Conservation (phyloP, 768 basidiomycete genomes). For the Pleurotus platypus region DNA sequence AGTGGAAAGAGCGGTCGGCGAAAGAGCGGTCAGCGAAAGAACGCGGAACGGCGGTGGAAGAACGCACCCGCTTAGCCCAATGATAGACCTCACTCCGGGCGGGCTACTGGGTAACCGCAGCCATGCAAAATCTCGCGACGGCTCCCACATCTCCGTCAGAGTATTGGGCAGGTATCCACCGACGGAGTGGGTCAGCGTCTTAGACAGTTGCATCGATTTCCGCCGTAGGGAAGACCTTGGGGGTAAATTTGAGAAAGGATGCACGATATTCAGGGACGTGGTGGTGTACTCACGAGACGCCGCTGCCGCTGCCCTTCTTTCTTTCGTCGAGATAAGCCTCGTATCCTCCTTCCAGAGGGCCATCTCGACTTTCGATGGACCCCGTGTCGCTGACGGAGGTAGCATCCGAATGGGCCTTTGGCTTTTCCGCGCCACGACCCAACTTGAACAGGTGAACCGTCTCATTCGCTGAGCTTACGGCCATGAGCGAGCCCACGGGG, state of each 20-base stretch:
- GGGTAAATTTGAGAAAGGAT: not conserved
- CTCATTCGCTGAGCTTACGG: slow-evolving; percentile 85
- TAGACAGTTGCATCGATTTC: slow-evolving; percentile 72
- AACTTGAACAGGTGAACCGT: slow-evolving; percentile 97
- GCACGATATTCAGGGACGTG: not conserved
- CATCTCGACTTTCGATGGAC: slow-evolving; percentile 61
- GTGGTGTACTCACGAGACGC: no score
- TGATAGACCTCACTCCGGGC: slow-evolving; percentile 77
- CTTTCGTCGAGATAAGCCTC: slow-evolving; percentile 82
- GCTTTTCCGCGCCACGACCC: slow-evolving; percentile 25
- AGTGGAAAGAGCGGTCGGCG: not conserved
- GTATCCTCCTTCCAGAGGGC: slow-evolving; percentile 74
- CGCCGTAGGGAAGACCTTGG: slow-evolving; percentile 52
- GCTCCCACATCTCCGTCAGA: slow-evolving; percentile 96
- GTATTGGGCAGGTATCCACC: slow-evolving; percentile 87
- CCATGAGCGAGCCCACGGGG: slow-evolving; percentile 73
- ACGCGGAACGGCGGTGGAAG: no score
- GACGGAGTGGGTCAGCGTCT: slow-evolving; percentile 70
- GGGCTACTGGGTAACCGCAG: slow-evolving; percentile 69
- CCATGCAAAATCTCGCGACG: slow-evolving; percentile 90
- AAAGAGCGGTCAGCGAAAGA: no score
- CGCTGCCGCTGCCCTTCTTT: slow-evolving; percentile 38
- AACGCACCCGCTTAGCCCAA: slow-evolving; percentile 83
- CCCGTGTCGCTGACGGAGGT: slow-evolving; percentile 57
- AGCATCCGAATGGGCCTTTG: slow-evolving; percentile 16